Evolutionary conservation across 257 asterid species (phyloP), one percentile per base, ranked within the genome.

Genomic region (Cordia subcordata): DNA sequence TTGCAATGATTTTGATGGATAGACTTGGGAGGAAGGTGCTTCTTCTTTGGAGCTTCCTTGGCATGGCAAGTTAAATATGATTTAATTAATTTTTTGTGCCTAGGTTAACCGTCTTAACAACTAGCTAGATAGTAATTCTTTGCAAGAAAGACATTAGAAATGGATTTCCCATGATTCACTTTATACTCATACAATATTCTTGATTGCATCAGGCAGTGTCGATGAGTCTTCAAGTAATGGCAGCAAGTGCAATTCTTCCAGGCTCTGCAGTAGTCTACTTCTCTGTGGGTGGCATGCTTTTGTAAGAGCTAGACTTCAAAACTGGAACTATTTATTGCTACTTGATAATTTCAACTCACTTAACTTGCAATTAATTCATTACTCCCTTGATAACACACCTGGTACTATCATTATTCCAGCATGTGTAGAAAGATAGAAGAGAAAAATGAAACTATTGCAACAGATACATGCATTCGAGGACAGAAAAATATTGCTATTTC

Each of bases 1-100:
- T 76, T 56, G 98, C 98, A 10, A 85, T 82, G 96, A 63, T 84
- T 75, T 78, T 91, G 81, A 91, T 91, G 96, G 98, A 91, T 82
- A 87, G 65, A 71, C 69, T 88, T 58, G 98, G 98, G 69, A 80
- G 98, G 72, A 91, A 85, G 82, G 81, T 81, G 72, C 98, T 91
- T 60, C 88, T 91, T 14, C 61, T 81, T 63, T 71, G 95, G 83
- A 91, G 98, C 82, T 91, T 91, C 81, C 70, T 82, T 60, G 91
- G 98, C 83, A 91, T 91, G 98, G 98, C 80, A 79, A 82, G 90
- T 74, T 67, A 57, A 81, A 71, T 37, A 53, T 66, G 78, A 72
- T 23, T 61, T 37, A 33, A 3, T 27, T 27, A 3, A 27, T 27
- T 27, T 3, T 27, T 27, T 27, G 4, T 27, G 6, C 3, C 6